These are phyloP conservation scores for Colletotrichum sp. DNA, from an alignment of 2,329 filamentous ascomycete genomes.

Conservation along the genomic window DNA sequence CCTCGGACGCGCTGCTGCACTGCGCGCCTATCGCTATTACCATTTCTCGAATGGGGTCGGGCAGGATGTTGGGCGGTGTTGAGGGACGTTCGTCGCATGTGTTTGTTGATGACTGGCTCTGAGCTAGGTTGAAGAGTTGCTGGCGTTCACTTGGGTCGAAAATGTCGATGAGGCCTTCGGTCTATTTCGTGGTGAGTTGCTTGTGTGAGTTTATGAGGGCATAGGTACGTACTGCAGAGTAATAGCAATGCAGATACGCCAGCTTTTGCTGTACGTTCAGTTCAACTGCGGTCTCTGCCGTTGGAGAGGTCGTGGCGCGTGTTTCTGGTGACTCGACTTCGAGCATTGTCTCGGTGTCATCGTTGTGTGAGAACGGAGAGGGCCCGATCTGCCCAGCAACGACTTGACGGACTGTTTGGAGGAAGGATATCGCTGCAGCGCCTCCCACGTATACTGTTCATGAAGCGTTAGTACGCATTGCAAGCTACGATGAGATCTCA, in stretches of 20 bases:
- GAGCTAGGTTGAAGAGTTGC: background rate
- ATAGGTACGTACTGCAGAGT: background rate
- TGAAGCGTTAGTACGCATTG: fast-evolving
- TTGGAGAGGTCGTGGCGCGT: background rate
- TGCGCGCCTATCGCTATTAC: background rate
- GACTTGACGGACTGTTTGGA: background rate
- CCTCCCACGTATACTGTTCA: background rate
- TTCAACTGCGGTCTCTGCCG: background rate
- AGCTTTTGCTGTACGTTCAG: background rate
- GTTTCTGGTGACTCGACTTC: background rate
- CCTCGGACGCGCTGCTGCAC: constrained; percentile 25
- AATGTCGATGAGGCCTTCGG: background rate
- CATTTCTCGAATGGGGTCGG: fast-evolving
- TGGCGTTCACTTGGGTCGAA: background rate
- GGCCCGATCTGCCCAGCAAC: background rate
- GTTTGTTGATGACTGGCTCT: background rate
- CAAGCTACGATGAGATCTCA: background rate
- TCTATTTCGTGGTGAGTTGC: background rate
- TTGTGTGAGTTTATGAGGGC: background rate
- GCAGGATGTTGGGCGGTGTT: background rate
- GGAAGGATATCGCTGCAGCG: background rate
- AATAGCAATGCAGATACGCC: background rate
- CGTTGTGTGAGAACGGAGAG: background rate
- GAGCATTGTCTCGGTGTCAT: background rate
- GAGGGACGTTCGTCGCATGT: background rate